Conservation (phyloP, 192 early-diverging fungal genomes). For the Linnemannia zychae region DNA sequence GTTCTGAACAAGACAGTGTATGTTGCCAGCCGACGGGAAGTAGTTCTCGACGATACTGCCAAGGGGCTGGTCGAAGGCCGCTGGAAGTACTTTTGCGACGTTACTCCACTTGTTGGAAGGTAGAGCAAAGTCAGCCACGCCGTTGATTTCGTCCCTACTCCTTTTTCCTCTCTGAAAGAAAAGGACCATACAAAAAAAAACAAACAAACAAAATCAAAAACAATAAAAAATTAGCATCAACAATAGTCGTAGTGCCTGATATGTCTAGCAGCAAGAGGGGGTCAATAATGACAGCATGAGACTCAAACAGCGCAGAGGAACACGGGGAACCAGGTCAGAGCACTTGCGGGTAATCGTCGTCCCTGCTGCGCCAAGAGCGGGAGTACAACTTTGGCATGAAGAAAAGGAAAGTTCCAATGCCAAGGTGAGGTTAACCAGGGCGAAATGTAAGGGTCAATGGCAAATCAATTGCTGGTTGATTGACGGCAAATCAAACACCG, state of each 20-base stretch:
- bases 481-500: neutral
- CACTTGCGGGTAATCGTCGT: no score
- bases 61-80: slow-evolving; percentile 84
- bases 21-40: slow-evolving; percentile 85
- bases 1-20: slow-evolving; percentile 96
- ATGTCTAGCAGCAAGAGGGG: no score
- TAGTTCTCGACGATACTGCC: slow-evolving; percentile 92
- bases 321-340: no score
- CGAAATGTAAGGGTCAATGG: neutral
- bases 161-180: neutral
- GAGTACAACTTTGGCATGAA: no score
- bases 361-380: no score
- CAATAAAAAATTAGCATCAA: neutral
- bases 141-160: neutral
- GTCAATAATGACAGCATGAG: no score
- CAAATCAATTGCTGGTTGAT: no score
- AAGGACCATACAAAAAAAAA: neutral
- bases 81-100: slow-evolving; percentile 70
- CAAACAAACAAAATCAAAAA: neutral
- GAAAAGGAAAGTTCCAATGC: no score
- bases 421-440: neutral
- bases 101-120: neutral
- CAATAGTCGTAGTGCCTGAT: no score
- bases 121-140: neutral
- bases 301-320: no score